Evolutionary conservation across 176 grass and related monocot species (phyloP).

Genomic region (Urochloa ruziziensis): DNA sequence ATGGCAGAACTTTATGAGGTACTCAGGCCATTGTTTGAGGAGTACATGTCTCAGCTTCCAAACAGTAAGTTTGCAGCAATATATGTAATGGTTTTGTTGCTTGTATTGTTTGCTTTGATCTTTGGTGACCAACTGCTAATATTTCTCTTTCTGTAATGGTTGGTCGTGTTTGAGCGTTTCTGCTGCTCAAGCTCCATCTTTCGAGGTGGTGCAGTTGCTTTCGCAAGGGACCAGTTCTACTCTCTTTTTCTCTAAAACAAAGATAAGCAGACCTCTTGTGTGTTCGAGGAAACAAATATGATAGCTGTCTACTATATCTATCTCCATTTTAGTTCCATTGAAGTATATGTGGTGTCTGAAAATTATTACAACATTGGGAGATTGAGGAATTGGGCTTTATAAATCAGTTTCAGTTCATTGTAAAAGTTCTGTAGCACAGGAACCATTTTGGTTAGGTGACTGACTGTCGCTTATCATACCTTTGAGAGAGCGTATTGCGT

Average conservation of each 20-base stretch:
- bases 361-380: neutral
- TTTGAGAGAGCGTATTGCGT: neutral
- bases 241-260: too few species aligned
- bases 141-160: neutral
- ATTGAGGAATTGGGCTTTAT: neutral
- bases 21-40: slow-evolving; percentile 75
- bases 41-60: slow-evolving; percentile 67
- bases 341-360: neutral
- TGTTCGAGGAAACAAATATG: neutral
- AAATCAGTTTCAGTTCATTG: neutral
- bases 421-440: neutral
- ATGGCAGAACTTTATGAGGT: slow-evolving; percentile 94
- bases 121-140: neutral
- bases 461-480: neutral
- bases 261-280: neutral
- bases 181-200: too few species aligned
- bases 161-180: too few species aligned
- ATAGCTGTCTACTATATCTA: neutral
- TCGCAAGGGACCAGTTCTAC: too few species aligned
- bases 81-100: neutral
- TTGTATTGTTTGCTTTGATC: neutral
- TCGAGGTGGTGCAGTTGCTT: too few species aligned
- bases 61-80: slow-evolving; percentile 46
- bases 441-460: neutral
- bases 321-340: neutral